These are phyloP conservation scores for Multifurca ochricompacta DNA, from an alignment of 768 basidiomycete genomes.

Conservation along the genomic window DNA sequence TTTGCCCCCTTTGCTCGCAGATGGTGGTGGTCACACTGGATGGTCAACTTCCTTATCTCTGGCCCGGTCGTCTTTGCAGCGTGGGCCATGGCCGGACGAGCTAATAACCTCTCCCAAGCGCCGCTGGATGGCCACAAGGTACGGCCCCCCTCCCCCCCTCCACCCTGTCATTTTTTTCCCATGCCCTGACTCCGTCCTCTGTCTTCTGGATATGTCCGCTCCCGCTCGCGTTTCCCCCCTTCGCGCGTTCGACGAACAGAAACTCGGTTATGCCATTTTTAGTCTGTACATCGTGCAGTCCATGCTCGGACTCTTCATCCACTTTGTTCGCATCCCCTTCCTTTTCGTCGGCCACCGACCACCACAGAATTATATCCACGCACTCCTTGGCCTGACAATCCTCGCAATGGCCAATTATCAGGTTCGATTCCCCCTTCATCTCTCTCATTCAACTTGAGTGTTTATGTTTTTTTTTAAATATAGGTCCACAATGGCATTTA, in stretches of 20 bases:
- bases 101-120: not conserved
- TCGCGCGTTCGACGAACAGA: slow-evolving; percentile 30
- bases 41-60: slow-evolving; percentile 27
- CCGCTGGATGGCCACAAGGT: slow-evolving; percentile 36
- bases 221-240: not conserved
- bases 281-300: slow-evolving; percentile 47
- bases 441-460: not conserved
- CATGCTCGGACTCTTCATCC: slow-evolving; percentile 41
- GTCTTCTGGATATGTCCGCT: too few relatives aligned
- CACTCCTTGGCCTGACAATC: slow-evolving; percentile 44
- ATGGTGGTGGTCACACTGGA: slow-evolving; percentile 11
- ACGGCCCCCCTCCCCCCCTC: not conserved
- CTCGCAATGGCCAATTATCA: slow-evolving; percentile 45
- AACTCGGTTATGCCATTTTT: slow-evolving; percentile 44
- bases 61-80: slow-evolving; percentile 48
- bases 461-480: not conserved
- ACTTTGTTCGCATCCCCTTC: slow-evolving; percentile 40
- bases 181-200: not conserved
- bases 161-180: not conserved
- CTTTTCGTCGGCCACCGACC: slow-evolving; percentile 29
- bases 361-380: slow-evolving; percentile 38
- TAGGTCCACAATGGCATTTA: slow-evolving; percentile 12
- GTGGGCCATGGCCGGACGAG: slow-evolving; percentile 32
- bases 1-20: too few relatives aligned
- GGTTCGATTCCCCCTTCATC: slow-evolving; percentile 23